These are phyloP conservation scores for Lactarius pseudohatsudake DNA, from an alignment of 768 basidiomycete species.

Conservation along the genomic window DNA sequence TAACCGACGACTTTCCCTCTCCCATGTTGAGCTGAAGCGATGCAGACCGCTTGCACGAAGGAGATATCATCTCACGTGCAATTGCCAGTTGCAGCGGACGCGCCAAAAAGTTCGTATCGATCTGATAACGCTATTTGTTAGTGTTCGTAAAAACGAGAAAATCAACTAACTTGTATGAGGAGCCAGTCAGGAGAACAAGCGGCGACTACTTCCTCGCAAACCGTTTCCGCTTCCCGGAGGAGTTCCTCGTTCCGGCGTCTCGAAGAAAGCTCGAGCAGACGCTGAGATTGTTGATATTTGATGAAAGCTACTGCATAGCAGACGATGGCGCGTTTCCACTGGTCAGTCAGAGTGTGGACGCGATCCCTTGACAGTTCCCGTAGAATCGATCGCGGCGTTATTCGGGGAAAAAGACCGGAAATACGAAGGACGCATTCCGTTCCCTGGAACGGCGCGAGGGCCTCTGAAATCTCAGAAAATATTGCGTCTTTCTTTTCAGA, in stretches of 20 bases:
- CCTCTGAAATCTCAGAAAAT: neutral
- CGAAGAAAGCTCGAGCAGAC: slow-evolving; percentile 10
- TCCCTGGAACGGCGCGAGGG: neutral
- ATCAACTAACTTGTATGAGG: slow-evolving; percentile 13
- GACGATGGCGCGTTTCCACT: neutral
- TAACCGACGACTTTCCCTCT: slow-evolving; percentile 54
- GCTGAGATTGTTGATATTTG: slow-evolving; percentile 14
- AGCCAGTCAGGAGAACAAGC: slow-evolving; percentile 17
- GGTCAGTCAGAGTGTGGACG: slow-evolving; percentile 8
- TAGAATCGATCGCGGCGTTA: slow-evolving; percentile 14
- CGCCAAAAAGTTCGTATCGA: slow-evolving; percentile 46
- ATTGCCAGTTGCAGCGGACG: slow-evolving; percentile 45
- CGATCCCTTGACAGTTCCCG: slow-evolving; percentile 31
- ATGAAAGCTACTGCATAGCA: slow-evolving; percentile 15
- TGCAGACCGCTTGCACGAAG: slow-evolving; percentile 39
- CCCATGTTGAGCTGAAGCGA: slow-evolving; percentile 57
- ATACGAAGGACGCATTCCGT: neutral
- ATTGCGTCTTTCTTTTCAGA: neutral
- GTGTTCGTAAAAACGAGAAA: too few species aligned
- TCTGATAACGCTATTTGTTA: slow-evolving; percentile 32
- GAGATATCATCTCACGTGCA: slow-evolving; percentile 48
- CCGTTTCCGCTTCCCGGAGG: slow-evolving; percentile 3
- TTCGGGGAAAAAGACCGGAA: slow-evolving; percentile 13
- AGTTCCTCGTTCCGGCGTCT: neutral
- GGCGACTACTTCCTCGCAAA: neutral